Base-by-base conservation (phyloP, 106 monocot species). In the Iris macrosiphon region DNA sequence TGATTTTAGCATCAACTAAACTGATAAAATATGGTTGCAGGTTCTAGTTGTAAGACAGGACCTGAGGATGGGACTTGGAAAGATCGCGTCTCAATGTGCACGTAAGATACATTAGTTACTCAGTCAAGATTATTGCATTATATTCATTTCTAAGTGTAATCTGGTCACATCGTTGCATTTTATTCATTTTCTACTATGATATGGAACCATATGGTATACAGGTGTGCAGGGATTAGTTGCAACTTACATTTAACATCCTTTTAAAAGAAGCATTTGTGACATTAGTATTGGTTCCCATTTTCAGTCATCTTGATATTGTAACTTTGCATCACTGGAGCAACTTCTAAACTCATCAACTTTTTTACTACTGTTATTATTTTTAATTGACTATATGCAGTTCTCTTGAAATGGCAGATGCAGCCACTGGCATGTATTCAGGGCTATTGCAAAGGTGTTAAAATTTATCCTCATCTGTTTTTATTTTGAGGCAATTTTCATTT, bases 31-130 rank as follows among this genome's bases (percentile, higher is more conserved):
- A n/a, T n/a, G n/a, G n/a, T 32, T 75, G 43, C 78, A 91, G 90
- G 92, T 93, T 67, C 54, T 98, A 46, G 61, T 98, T 31, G 96
- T 98, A 39, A 74, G 96, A 67, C 90, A 90, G 63, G 90, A 98
- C 55, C 59, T 98, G 61, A 98, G 78, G 75, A 98, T 98, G 96
- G 80, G 90, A 14, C 54, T 51, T 61, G 96, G 96, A 34, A 98
- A 98, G 69, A 87, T 90, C 35, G 96, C 96, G 11, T 98, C 96
- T 61, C 96, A 98, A 60, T 98, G 90, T 81, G 82, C 96, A 15
- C 96, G 96, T 98, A 90, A 87, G 87, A 54, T 56, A 9, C 41
- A 55, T 37, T 11, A 41, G n/a, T n/a, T n/a, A n/a, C n/a, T n/a
- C n/a, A n/a, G n/a, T n/a, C 19, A 23, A 12, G 20, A 62, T n/a